Conservation (phyloP, 768 basidiomycete species). For the Serendipita sp. region DNA sequence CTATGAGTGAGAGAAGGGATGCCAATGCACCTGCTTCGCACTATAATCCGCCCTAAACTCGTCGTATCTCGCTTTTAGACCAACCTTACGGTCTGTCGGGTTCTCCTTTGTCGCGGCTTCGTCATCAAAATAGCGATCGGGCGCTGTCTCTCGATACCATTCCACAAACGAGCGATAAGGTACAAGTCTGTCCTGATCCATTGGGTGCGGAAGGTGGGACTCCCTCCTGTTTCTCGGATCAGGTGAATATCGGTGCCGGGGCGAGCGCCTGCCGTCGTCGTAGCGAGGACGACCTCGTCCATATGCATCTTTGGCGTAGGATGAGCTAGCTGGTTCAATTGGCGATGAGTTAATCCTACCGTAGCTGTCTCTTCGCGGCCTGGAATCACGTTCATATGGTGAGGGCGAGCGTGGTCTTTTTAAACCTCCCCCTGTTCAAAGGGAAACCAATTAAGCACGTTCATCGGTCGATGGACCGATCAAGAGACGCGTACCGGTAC, state of each 20-base stretch:
- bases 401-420: not conserved
- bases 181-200: constrained; percentile 5
- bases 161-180: constrained; percentile 4
- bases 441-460: not conserved
- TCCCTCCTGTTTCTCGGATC: not conserved
- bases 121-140: not conserved
- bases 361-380: not conserved
- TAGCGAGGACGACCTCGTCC: not conserved
- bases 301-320: not conserved
- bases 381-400: not conserved
- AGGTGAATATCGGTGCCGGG: not conserved
- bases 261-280: not conserved
- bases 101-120: not conserved
- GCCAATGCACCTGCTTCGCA: not conserved
- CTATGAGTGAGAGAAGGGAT: not conserved
- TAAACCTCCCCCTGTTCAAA: not conserved
- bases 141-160: not conserved
- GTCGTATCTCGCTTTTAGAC: not conserved
- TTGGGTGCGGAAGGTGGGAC: not conserved
- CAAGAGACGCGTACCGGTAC: not conserved
- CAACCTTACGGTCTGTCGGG: not conserved
- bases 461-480: not conserved
- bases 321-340: not conserved
- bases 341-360: not conserved
- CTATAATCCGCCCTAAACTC: not conserved